phyloP scores from a whole-genome alignment of 345 rosid species.

The Gossypium stocksii region DNA sequence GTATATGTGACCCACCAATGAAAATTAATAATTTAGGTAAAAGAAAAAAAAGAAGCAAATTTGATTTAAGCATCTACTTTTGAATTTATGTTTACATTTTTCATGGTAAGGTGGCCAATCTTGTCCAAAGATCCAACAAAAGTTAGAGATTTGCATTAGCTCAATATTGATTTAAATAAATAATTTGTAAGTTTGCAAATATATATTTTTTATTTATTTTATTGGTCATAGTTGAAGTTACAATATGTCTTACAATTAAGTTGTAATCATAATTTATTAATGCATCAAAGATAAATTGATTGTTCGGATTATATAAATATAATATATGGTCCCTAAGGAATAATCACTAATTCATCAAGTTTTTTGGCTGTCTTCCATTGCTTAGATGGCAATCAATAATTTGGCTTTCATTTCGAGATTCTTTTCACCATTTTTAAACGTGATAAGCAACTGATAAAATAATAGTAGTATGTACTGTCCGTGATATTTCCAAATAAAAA shows the following conservation, averaged over 20 bases:
- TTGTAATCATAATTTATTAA: too few species aligned
- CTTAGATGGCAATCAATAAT: slow-evolving; percentile 8
- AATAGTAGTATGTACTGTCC: too few species aligned
- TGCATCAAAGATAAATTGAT: too few species aligned
- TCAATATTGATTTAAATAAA: background rate
- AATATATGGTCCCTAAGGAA: background rate
- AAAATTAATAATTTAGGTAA: slow-evolving; percentile 1
- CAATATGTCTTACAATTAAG: too few species aligned
- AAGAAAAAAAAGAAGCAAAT: background rate
- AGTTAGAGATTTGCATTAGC: background rate
- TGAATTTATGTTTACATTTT: slow-evolving; percentile 4
- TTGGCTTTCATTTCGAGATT: background rate
- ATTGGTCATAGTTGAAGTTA: too few species aligned
- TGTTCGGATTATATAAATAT: background rate
- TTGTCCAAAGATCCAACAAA: slow-evolving; percentile 10
- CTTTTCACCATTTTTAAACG: background rate
- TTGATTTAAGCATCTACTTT: slow-evolving; percentile 11
- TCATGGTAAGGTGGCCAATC: slow-evolving; percentile 12
- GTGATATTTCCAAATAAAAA: too few species aligned
- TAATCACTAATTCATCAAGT: background rate
- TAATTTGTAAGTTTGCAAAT: too few species aligned
- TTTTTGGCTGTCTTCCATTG: slow-evolving; percentile 3
- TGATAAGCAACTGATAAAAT: background rate
- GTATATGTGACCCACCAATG: background rate
- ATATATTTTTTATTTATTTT: too few species aligned